Evolutionary conservation across 371 early-diverging fungal species (phyloP).

Genomic region (Mucor circinelloides): DNA sequence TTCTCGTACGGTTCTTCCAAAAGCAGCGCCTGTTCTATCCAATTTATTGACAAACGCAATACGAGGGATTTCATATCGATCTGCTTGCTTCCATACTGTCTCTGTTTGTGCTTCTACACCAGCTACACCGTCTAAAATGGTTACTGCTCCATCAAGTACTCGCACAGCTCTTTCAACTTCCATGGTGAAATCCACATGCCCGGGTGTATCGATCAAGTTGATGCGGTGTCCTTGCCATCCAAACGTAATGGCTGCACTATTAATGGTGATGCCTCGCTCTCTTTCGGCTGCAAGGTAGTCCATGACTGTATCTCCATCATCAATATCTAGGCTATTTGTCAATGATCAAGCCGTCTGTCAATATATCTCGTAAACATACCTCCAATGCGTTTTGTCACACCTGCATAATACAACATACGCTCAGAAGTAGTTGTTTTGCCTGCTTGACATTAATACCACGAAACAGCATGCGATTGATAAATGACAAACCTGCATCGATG

Average conservation of each 20-base stretch:
- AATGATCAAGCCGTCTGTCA: neutral
- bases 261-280: constrained; percentile 95
- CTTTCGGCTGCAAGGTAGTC: constrained; percentile 91
- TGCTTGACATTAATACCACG: neutral
- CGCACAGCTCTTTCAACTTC: constrained; percentile 94
- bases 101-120: constrained; percentile 98
- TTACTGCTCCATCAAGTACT: constrained; percentile 93
- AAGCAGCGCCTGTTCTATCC: constrained; percentile 85
- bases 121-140: constrained; percentile 90
- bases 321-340: constrained; percentile 62
- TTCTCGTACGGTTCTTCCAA: constrained; percentile 65
- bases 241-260: constrained; percentile 93
- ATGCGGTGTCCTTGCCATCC: constrained; percentile 85
- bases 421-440: constrained; percentile 97
- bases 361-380: constrained; percentile 38
- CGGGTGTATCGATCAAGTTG: constrained; percentile 96
- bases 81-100: constrained; percentile 92
- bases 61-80: constrained; percentile 81
- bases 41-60: constrained; percentile 94
- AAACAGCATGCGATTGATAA: neutral
- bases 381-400: constrained; percentile 85
- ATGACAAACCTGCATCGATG: constrained; percentile 83
- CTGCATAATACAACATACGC: constrained; percentile 95
- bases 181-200: constrained; percentile 96
- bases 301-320: constrained; percentile 92